Base-by-base conservation (phyloP, 169 alveolate species). In the Amoebophrya sp. region DNA sequence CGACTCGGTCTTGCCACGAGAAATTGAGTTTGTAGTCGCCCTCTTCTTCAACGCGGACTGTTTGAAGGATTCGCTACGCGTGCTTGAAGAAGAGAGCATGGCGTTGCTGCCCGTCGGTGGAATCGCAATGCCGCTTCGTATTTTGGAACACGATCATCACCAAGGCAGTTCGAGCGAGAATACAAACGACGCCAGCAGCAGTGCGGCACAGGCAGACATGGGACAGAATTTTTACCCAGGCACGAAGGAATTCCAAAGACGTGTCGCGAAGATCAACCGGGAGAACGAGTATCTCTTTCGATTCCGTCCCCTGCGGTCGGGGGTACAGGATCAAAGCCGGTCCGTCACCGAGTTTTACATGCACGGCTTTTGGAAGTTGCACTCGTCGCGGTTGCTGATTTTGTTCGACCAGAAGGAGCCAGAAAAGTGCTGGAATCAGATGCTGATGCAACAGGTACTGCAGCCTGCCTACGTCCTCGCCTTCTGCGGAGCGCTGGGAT, bases 311-410 rank as follows among this genome's bases (percentile, higher is more conserved):
- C 35, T 66, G 83, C 83, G 83, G 38, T n/a, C 39, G 7, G 83
- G 83, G 7, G 83, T 66, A 25, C 83, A n/a, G 83, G 32, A 66
- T 25, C 83, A 66, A 25, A 66, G 83, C 83, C 35, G 38, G 29
- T 25, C 39, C 83, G 83, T 66, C 83, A 66, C 83, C 39, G 83
- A 66, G 83, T 66, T 66, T 25, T 66, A 66, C 83, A 66, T 66
- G 83, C 83, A 66, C 83, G 83, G 83, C 0, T 66, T 25, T 25
- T 66, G 83, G 83, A 18, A n/a, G 32, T 25, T 66, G 83, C 83
- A 66, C 35, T 12, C 35, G 32, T 66, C 83, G 35, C 83, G 83
- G 32, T 25, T 66, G 32, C 83, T 66, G 83, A 66, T 66, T n/a
- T 25, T 7, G 83, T 66, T 66, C 83, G 83, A 66, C 83, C 35